Conservation (phyloP, 495 filamentous ascomycete species). For the Penicillium longicatenatum region DNA sequence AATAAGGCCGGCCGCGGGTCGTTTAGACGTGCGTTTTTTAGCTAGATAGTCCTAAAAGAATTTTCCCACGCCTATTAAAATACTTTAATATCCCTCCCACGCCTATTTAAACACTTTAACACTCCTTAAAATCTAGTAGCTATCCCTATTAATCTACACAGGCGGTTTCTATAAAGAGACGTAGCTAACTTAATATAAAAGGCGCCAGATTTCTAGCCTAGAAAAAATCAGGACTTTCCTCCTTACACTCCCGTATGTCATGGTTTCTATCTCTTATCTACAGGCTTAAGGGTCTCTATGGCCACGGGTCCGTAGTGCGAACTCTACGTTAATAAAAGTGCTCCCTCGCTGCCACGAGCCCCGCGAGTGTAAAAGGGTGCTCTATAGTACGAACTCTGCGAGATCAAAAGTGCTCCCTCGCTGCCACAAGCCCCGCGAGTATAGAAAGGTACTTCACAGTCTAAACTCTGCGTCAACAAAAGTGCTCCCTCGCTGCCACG, state of each 20-base stretch:
- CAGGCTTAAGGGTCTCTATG: neutral
- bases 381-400: too few relatives aligned
- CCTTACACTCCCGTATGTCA: neutral
- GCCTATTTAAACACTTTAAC: neutral
- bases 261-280: too few relatives aligned
- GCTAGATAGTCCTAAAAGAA: neutral
- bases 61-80: neutral
- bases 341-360: too few relatives aligned
- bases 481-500: too few relatives aligned
- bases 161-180: neutral
- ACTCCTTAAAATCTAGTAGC: neutral
- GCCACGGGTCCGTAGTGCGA: neutral
- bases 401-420: too few relatives aligned
- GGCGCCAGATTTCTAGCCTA: neutral
- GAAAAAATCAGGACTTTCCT: neutral
- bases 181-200: neutral
- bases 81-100: neutral
- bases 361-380: too few relatives aligned
- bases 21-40: neutral
- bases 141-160: neutral
- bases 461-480: neutral
- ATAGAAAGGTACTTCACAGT: too few relatives aligned
- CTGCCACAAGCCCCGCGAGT: too few relatives aligned
- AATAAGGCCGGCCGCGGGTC: slow-evolving; percentile 1
- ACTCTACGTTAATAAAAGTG: too few relatives aligned